These are phyloP conservation scores for Terfezia boudieri DNA, from an alignment of 495 filamentous ascomycete genomes.

Conservation along the genomic window DNA sequence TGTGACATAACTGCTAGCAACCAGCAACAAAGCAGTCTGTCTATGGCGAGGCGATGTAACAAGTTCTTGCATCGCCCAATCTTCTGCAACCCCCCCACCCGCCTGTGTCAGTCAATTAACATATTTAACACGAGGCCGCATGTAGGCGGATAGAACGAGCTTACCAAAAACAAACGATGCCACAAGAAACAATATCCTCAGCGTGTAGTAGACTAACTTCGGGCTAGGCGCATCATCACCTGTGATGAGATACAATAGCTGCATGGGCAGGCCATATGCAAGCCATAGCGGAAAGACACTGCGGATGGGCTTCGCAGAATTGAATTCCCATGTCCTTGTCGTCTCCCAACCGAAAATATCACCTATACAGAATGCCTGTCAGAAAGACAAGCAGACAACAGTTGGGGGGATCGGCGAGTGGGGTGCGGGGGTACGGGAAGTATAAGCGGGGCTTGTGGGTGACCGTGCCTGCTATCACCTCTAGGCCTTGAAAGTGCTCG, in stretches of 20 bases:
- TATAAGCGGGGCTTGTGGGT: too few relatives aligned
- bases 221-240: conserved; percentile 32
- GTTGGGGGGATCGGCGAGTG: neutral
- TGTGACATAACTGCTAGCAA: conserved; percentile 91
- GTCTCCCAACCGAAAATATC: conserved; percentile 76
- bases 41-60: conserved; percentile 51
- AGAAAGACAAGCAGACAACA: too few relatives aligned
- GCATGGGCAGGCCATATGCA: conserved; percentile 79
- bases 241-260: conserved; percentile 61
- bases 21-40: conserved; percentile 46
- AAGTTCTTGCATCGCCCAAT: conserved; percentile 90
- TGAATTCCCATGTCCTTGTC: conserved; percentile 86
- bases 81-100: conserved; percentile 29
- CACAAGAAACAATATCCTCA: conserved; percentile 74
- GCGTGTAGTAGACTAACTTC: conserved; percentile 60
- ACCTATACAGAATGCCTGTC: conserved; percentile 27
- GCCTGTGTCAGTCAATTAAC: too few relatives aligned
- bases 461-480: conserved; percentile 75
- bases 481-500: conserved; percentile 95
- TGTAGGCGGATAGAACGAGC: conserved; percentile 5
- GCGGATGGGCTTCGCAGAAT: conserved; percentile 57
- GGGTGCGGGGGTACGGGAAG: conserved; percentile 15
- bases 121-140: too few relatives aligned
- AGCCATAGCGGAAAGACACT: conserved; percentile 94
- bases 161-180: conserved; percentile 62